phyloP scores from a whole-genome alignment of 257 asterid genomes.

The Echium plantagineum region DNA sequence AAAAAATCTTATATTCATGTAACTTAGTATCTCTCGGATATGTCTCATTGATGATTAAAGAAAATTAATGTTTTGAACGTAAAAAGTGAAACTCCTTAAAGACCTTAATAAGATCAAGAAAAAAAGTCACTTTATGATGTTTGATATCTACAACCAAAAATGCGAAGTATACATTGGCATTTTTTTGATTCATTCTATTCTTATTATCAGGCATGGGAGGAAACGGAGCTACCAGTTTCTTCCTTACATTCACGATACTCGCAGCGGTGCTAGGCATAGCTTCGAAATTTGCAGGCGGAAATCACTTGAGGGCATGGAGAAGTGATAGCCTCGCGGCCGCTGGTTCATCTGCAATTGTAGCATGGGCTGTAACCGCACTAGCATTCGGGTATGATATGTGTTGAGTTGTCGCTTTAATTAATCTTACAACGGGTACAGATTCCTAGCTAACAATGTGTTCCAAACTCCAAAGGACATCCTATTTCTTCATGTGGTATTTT shows the following conservation, averaged over 20 bases:
- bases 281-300: conserved; percentile 63
- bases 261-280: conserved; percentile 66
- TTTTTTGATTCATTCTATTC: not conserved
- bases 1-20: too few species aligned
- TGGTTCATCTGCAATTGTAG: conserved; percentile 50
- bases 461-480: too few species aligned
- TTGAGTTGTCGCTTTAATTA: too few species aligned
- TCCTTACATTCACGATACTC: conserved; percentile 49
- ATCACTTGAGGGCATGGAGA: conserved; percentile 68
- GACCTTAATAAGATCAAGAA: too few species aligned
- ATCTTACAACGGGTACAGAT: too few species aligned
- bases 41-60: too few species aligned
- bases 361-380: conserved; percentile 75
- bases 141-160: not conserved
- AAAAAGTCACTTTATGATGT: too few species aligned
- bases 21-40: too few species aligned
- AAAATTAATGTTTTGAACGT: too few species aligned
- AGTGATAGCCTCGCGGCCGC: conserved; percentile 82
- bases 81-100: too few species aligned
- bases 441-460: too few species aligned
- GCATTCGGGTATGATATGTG: conserved; percentile 89
- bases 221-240: conserved; percentile 67
- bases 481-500: not conserved
- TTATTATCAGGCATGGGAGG: conserved; percentile 63
- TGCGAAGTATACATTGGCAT: too few species aligned